Base-by-base conservation (phyloP, 192 early-diverging fungal species). In the Dissophora ornata region DNA sequence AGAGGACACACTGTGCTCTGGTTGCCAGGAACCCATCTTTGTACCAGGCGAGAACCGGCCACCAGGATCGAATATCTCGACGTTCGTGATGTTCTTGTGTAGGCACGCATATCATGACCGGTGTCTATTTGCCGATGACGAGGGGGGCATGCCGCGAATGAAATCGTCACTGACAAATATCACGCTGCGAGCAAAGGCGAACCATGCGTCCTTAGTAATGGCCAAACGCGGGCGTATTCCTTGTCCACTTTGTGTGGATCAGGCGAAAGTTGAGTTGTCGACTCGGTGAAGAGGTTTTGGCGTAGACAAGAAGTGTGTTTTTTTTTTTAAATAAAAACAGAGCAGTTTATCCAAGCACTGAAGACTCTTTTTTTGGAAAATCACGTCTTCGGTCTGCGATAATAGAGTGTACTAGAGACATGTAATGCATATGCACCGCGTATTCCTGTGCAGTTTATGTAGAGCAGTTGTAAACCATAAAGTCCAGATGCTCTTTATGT, bases 51-150 rank as follows among this genome's bases (percentile, higher is more conserved):
- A 80, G 49, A 69, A 38, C 54, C 36, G 49, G 1, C 5, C 54
- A 13, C 69, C 62, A 24, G 80, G 18, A 73, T 69, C 69, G 56
- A 64, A 56, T 13, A 64, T 60, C 48, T 71, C 57, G n/a, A 87
- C 79, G 55, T 85, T 82, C 56, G 81, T 98, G 34, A 82, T 95
- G 16, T 99, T 97, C 65, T 98, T 96, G 79, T 99, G 97, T 58
- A 85, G 90, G 57, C 96, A 99, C 70, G 84, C 87, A 1, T 97
- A 88, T 68, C 97, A 99, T 61, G 91, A 93, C 64, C 56, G 79
- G 13, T 99, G 97, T 57, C 74, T 98, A n/a, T 70, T 93, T 38
- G 81, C 82, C 16, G 79, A 87, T 3, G 86, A 86, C 4, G 58
- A 22, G 25, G 81, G 88, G 3, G 63, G 66, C 16, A 64, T 60